Conservation (phyloP, 306 rosid genomes). For the Benincasa hispida region DNA sequence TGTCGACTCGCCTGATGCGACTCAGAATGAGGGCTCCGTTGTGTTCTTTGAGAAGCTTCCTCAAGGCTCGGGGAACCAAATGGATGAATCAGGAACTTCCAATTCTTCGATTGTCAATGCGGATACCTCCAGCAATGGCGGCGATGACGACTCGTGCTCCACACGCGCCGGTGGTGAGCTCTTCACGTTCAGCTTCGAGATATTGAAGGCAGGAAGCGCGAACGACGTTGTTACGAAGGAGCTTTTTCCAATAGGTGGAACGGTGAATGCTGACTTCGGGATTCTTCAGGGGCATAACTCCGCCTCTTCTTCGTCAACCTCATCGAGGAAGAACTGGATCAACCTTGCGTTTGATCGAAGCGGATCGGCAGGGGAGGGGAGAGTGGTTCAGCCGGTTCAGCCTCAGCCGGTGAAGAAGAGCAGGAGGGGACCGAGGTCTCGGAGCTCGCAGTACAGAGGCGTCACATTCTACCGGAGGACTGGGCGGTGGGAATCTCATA, state of each 20-base stretch:
- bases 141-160: slow-evolving; percentile 79
- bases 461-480: slow-evolving; percentile 96
- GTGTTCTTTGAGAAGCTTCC: slow-evolving; percentile 29
- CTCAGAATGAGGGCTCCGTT: slow-evolving; percentile 28
- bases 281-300: slow-evolving; percentile 39
- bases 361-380: slow-evolving; percentile 29
- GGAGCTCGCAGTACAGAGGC: slow-evolving; percentile 97
- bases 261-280: slow-evolving; percentile 19
- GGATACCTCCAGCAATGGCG: slow-evolving; percentile 62
- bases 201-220: slow-evolving; percentile 47
- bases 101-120: slow-evolving; percentile 93
- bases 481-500: slow-evolving; percentile 99
- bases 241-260: slow-evolving; percentile 37
- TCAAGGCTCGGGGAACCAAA: slow-evolving; percentile 54
- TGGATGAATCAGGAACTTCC: slow-evolving; percentile 92
- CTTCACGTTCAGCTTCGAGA: slow-evolving; percentile 65
- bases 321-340: slow-evolving; percentile 41
- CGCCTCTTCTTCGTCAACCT: slow-evolving; percentile 25
- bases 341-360: slow-evolving; percentile 52
- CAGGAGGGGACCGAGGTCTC: slow-evolving; percentile 94
- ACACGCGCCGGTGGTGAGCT: slow-evolving; percentile 51
- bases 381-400: slow-evolving; percentile 25
- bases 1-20: slow-evolving; percentile 40
- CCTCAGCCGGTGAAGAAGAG: slow-evolving; percentile 71
- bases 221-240: slow-evolving; percentile 46